Base-by-base conservation (phyloP, 73 alveolate species). In the Paramecium caudatum region DNA sequence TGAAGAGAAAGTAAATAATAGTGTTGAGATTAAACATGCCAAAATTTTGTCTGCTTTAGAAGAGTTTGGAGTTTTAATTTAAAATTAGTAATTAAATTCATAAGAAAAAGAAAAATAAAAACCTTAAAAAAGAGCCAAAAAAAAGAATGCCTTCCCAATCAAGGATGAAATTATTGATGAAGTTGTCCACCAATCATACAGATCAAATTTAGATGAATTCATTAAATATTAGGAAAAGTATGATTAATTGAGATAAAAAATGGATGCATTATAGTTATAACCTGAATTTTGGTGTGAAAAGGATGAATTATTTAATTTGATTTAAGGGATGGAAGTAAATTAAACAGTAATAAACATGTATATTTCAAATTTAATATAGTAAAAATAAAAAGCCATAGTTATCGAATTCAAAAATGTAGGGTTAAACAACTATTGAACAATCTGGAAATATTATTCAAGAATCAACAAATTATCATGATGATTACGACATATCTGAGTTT, bases 231-330 rank as follows among this genome's bases (percentile, higher is more conserved):
- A 65, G 34, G 83, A 65, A 32, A 30, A 65, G 46, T 17, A 32
- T 4, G 83, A 65, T 32, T 46, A 65, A 25, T 43, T 65, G 8
- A n/a, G 34, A 32, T 32, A 32, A 7, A 65, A 65, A 65, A 65
- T 65, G 83, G 49, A 65, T 30, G 48, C 34, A 0, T 25, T 65
- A 43, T 32, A 65, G 10, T 30, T 33, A 10, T n/a, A 65, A 36
- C 47, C 83, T 32, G 83, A 65, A 3, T 65, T 65, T 65, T 65
- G 83, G 83, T 33, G 33, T n/a, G 39, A 65, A 65, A 2, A 65
- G 34, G 83, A 65, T 65, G 83, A 65, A 32, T 32, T 65, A 65
- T 32, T 65, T 12, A 33, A 65, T 65, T 25, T 65, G 49, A 65
- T 65, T 1, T 65, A 33, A 32, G 83, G 34, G 6, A 55, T 55